Conservation (phyloP, 2,329 filamentous ascomycete species). For the Exophiala viscosa region DNA sequence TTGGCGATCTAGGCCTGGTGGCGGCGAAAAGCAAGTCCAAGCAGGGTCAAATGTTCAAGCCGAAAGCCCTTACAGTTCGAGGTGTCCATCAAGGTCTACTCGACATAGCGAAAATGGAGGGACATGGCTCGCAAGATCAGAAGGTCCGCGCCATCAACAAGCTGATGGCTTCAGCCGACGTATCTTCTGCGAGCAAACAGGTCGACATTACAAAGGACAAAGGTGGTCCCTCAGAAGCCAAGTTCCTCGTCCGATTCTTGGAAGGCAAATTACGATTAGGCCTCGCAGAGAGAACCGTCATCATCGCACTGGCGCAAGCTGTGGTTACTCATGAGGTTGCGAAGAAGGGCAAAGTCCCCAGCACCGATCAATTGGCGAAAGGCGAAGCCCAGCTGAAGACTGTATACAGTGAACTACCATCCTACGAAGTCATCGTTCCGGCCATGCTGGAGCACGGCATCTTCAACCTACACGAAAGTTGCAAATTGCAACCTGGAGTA, state of each 20-base stretch:
- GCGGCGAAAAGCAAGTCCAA: constrained; percentile 93
- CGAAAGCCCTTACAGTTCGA: constrained; percentile 79
- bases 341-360: constrained; percentile 66
- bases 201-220: constrained; percentile 89
- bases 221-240: constrained; percentile 89
- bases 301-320: constrained; percentile 86
- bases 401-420: constrained; percentile 90
- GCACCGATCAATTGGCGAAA: constrained; percentile 71
- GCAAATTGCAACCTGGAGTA: constrained; percentile 88
- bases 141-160: constrained; percentile 97
- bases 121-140: constrained; percentile 79
- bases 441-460: constrained; percentile 84
- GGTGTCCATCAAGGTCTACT: constrained; percentile 86
- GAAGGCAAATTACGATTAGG: constrained; percentile 92
- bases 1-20: constrained; percentile 90
- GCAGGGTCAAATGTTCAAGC: constrained; percentile 98
- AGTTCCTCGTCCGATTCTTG: constrained; percentile 86
- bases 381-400: constrained; percentile 84
- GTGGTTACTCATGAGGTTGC: constrained; percentile 78
- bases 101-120: constrained; percentile 79
- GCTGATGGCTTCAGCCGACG: constrained; percentile 83
- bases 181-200: constrained; percentile 65
- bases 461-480: constrained; percentile 73
- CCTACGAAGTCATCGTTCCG: constrained; percentile 91
- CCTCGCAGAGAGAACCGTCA: constrained; percentile 84